phyloP scores from a whole-genome alignment of 177 flowering plant species.

The Vitis hybrid region DNA sequence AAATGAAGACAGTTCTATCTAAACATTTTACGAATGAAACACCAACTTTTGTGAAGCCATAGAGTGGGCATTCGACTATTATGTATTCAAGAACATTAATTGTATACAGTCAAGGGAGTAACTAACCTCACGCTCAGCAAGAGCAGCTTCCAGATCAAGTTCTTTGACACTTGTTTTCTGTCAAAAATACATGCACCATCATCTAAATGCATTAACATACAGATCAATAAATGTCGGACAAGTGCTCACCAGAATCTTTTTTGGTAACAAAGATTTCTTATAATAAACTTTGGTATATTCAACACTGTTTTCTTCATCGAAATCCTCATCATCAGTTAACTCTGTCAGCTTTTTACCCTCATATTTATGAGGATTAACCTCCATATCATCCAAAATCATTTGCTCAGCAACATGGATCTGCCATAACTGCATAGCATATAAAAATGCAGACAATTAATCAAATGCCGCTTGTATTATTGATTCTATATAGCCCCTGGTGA shows the following conservation, averaged over 20 bases:
- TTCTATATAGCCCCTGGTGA: too few species aligned
- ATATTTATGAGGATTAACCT: constrained; percentile 83
- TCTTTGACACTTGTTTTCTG: constrained; percentile 88
- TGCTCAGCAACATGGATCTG: constrained; percentile 93
- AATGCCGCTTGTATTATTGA: too few species aligned
- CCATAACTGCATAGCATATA: constrained; percentile 72
- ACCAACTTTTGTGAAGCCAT: neutral
- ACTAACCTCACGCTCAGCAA: constrained; percentile 88
- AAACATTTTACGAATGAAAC: neutral
- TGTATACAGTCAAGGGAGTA: constrained; percentile 3
- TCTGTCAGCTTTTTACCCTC: constrained; percentile 60
- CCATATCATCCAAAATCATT: constrained; percentile 87
- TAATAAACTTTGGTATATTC: constrained; percentile 56
- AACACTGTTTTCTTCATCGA: constrained; percentile 66
- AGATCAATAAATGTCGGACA: neutral
- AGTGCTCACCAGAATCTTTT: constrained; percentile 61
- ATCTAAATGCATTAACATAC: neutral
- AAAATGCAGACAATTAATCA: neutral
- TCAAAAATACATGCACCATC: constrained; percentile 10
- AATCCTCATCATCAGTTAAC: constrained; percentile 54
- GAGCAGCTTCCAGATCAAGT: constrained; percentile 87
- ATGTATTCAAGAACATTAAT: neutral
- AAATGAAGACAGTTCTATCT: too few species aligned
- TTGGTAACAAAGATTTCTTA: constrained; percentile 60
- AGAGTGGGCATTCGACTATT: neutral